phyloP scores from a whole-genome alignment of 331 rosid species.

The Quercus lobata region DNA sequence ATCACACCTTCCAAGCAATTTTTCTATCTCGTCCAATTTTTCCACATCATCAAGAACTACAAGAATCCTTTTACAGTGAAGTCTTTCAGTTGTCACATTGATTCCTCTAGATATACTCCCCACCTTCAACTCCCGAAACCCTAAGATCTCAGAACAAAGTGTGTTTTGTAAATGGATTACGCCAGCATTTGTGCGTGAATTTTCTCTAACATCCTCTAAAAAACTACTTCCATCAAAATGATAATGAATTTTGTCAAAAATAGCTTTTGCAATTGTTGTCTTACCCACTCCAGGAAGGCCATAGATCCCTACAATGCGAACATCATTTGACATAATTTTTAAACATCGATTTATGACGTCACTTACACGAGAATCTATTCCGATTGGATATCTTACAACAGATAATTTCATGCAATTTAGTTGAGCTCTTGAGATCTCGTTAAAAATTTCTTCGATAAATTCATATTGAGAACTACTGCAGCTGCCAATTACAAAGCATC shows the following conservation, averaged over 20 bases:
- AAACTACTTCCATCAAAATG: constrained; percentile 14
- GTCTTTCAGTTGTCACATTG: neutral
- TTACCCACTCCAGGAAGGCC: constrained; percentile 29
- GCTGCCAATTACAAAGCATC: too few relatives aligned
- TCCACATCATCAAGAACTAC: constrained; percentile 18
- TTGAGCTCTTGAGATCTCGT: too few relatives aligned
- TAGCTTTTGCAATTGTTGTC: constrained; percentile 13
- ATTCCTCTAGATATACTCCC: neutral
- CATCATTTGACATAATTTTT: neutral
- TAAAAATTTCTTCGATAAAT: too few relatives aligned
- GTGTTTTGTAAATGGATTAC: constrained; percentile 5
- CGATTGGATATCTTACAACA: neutral
- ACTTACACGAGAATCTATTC: neutral
- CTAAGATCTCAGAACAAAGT: constrained; percentile 8
- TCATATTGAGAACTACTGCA: too few relatives aligned
- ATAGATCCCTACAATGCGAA: constrained; percentile 8
- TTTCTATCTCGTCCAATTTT: neutral
- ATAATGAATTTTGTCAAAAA: constrained; percentile 9
- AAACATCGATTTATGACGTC: neutral
- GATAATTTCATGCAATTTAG: neutral
- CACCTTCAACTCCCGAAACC: neutral
- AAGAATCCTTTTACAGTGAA: neutral
- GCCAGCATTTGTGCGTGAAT: neutral
- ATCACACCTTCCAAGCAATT: constrained; percentile 4
- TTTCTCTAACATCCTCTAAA: constrained; percentile 5